Evolutionary conservation across 306 rosid genomes (phyloP), one percentile per base, ranked within the genome.

Genomic region (Dryas drummondii): DNA sequence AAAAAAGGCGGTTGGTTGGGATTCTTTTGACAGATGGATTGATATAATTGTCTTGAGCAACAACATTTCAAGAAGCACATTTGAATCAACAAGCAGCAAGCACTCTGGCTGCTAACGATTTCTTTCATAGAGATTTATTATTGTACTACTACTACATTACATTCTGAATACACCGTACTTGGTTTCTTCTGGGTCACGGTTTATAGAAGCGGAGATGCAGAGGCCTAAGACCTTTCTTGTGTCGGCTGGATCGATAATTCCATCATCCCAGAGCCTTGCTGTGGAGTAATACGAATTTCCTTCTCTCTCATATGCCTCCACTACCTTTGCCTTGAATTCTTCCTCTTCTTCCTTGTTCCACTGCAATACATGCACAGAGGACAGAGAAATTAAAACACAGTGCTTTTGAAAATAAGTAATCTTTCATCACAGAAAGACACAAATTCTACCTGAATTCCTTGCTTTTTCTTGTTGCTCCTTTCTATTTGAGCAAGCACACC

Each of bases 201-300:
- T 88, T 78, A 68, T 61, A 65, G 94, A 91, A 40, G 97, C 93
- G 41, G 98, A 94, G 68, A 94, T 64, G 80, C 84, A 86, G 56
- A 94, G 86, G 45, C 97, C 97, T 22, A 94, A 82, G 13, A 91
- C 62, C 82, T 77, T 94, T 85, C 97, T 87, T 45, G 96, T 90
- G 82, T 94, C 98, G 1, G 98, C 98, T 54, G 98, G 98, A 85
- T 94, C 98, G 76, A 91, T 88, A 68, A 94, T 80, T 76, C 97
- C 97, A 79, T 91, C 98, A 49, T 94, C 98, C 97, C 97, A 88
- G 11, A 94, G 88, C 91, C 97, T 87, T 6, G 97, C 97, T 15
- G 97, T 91, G 64, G 98, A 91, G 88, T 88, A 94, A 65, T 91
- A 94, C 26, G 97, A 92, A 67, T 88, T 90, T 74, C 96, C 98